These are phyloP conservation scores for Sequoia sempervirens DNA, from an alignment of 75 land plant species.

Conservation along the genomic window DNA sequence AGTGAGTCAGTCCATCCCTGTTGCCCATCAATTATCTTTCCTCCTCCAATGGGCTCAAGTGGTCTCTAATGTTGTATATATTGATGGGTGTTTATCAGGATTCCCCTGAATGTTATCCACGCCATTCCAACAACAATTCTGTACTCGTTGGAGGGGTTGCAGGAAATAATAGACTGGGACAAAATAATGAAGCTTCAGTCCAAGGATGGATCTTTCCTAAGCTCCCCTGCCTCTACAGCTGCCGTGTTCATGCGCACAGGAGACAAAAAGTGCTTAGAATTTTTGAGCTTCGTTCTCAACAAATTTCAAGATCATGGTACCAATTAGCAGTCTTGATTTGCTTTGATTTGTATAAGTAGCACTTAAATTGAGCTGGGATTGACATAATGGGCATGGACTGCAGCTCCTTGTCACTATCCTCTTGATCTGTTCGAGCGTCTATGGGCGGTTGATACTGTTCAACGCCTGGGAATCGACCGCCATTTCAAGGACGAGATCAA, in stretches of 20 bases:
- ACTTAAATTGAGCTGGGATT: neutral
- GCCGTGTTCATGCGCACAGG: constrained; percentile 15
- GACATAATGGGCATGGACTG: neutral
- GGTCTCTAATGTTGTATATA: neutral
- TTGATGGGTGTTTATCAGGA: neutral
- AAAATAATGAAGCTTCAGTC: constrained; percentile 20
- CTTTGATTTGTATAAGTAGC: neutral
- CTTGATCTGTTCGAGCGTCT: constrained; percentile 38
- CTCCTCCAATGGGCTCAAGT: neutral
- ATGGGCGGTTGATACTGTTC: constrained; percentile 46
- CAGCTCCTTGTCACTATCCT: constrained; percentile 5
- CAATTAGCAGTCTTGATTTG: neutral
- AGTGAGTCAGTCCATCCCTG: neutral
- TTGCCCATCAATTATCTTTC: neutral
- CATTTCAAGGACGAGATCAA: constrained; percentile 19
- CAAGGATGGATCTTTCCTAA: constrained; percentile 26
- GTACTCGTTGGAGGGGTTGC: constrained; percentile 20
- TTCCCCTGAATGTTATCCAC: constrained; percentile 22
- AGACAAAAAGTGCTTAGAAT: constrained; percentile 22
- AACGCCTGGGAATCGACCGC: constrained; percentile 33
- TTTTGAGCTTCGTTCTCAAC: constrained; percentile 13
- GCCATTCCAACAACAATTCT: constrained; percentile 22
- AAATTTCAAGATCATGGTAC: constrained; percentile 21
- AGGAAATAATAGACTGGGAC: constrained; percentile 23
- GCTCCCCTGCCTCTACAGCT: constrained; percentile 28